Evolutionary conservation across 1,284 basidiomycete genomes (phyloP), one percentile per base, ranked within the genome.

Genomic region (Athelia sp.): DNA sequence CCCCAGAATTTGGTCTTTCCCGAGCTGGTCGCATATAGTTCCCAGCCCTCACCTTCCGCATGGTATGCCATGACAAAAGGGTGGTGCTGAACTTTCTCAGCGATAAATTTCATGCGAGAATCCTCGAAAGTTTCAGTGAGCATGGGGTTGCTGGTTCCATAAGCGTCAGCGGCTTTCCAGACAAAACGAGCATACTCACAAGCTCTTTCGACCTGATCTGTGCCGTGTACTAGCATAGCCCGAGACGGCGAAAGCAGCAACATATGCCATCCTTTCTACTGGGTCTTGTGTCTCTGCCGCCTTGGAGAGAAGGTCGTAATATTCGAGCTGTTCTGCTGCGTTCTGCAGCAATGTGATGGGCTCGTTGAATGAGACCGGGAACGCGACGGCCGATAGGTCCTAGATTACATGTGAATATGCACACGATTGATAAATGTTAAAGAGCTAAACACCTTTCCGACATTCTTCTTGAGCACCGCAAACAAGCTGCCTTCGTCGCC

Each of bases 1-100:
- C 91, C 91, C 87, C 90, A 93, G 66, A 94, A 93, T 66, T 92
- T 93, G 50, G 90, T 92, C 65, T 82, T 89, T 21, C 87, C 90
- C 55, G 79, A 77, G 29, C 82, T 85, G 1, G 84, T 89, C 35
- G 78, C 86, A 56, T 74, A 76, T 24, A 90, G 65, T 61, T 85
- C 79, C 88, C 91, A 93, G 13, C 79, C 76, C 36, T 77, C 66
- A 13, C 90, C 90, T 61, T 91, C 81, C 3, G 89, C 89, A 60
- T 91, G 87, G 67, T 87, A 91, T 6, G 90, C 91, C 61, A 93
- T 81, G 58, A 92, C 73, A 43, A 90, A 74, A 9, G 93, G 93
- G 56, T 91, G 84, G 63, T 95, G 93, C 43, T 80, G 81, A 48
- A 94, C 91, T 71, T 95, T 95, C 69, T 95, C 92, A 46, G 88